Evolutionary conservation across 2,329 filamentous ascomycete genomes (phyloP), one percentile per base, ranked within the genome.

Genomic region (Aspergillus sp.): DNA sequence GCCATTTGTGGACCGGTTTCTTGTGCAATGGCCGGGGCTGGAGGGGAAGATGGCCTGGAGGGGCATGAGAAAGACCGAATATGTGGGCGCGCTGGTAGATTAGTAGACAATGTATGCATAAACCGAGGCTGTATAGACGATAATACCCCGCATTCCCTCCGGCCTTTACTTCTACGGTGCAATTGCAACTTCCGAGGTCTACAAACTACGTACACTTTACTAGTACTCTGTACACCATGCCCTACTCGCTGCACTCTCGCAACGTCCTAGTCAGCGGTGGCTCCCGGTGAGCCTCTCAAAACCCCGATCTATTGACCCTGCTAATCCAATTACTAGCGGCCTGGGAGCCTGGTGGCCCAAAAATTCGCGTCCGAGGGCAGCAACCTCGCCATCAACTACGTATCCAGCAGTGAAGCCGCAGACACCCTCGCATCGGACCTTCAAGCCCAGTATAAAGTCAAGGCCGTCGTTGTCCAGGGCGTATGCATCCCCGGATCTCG

Each of bases 11-110:
- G 84, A 93, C 58, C 64, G 79, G 30, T 83, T 93, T 49, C 57
- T 93, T 32, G 86, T 93, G 35, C 88, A 95, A 66, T 91, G 89
- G 70, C 69, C 75, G 37, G 61, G 66, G 34, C 64, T 91, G 26
- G 75, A 73, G 1, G 61, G 60, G 4, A 63, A 54, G 32, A 51
- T 43, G 26, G 55, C 59, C 15, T 63, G 58, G 60, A 49, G 35
- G 35, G 54, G 55, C 5, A 55, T 57, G 46, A 55, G 55, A 35
- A 52, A 51, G 46, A 56, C 58, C 3, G 52, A 62, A 43, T 64
- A 58, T 36, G 54, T 53, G 12, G 61, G 59, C 8, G 49, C 51
- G 34, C 48, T 64, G 28, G 54, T 66, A 25, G 47, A 54, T 24
- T 62, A n/a, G n/a, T n/a, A n/a, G n/a, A n/a, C n/a, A n/a, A n/a